Evolutionary conservation across 2,329 filamentous ascomycete genomes (phyloP).

Genomic region (Conoideocrella luteorostrata): DNA sequence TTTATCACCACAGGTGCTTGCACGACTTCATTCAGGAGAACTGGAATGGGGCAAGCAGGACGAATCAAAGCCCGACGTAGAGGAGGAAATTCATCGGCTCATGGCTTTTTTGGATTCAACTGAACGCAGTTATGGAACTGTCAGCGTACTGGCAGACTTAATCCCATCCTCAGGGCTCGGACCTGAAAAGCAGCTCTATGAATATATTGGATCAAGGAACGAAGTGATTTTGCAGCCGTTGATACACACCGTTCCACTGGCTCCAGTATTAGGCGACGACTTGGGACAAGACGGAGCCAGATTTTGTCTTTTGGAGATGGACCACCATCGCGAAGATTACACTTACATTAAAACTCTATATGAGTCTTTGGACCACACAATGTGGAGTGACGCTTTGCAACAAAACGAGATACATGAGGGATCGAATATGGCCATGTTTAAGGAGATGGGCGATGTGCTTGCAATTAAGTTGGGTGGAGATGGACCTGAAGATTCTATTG

Average conservation of each 20-base stretch:
- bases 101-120: slow-evolving; percentile 58
- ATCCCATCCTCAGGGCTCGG: slow-evolving; percentile 26
- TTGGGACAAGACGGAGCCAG: slow-evolving; percentile 26
- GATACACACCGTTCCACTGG: slow-evolving; percentile 25
- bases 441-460: slow-evolving; percentile 44
- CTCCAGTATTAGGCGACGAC: slow-evolving; percentile 22
- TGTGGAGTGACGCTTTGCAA: slow-evolving; percentile 39
- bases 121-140: slow-evolving; percentile 53
- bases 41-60: slow-evolving; percentile 21
- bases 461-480: slow-evolving; percentile 38
- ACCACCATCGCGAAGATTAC: slow-evolving; percentile 30
- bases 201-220: slow-evolving; percentile 29
- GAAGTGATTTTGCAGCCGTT: slow-evolving; percentile 22
- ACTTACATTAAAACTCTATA: slow-evolving; percentile 36
- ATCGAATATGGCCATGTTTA: slow-evolving; percentile 36
- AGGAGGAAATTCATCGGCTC: slow-evolving; percentile 53
- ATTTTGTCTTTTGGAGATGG: slow-evolving; percentile 38
- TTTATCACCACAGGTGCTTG: slow-evolving; percentile 29
- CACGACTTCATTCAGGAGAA: slow-evolving; percentile 25
- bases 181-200: slow-evolving; percentile 38
- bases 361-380: slow-evolving; percentile 40
- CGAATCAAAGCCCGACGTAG: slow-evolving; percentile 31
- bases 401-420: slow-evolving; percentile 27
- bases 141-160: slow-evolving; percentile 38
- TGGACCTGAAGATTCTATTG: slow-evolving; percentile 36